A percentile compares a stretch with the other conserved stretches of the same genome.
phyloP scores from a whole-genome alignment of 257 asterid species.

The Solanum pinnatisectum region DNA sequence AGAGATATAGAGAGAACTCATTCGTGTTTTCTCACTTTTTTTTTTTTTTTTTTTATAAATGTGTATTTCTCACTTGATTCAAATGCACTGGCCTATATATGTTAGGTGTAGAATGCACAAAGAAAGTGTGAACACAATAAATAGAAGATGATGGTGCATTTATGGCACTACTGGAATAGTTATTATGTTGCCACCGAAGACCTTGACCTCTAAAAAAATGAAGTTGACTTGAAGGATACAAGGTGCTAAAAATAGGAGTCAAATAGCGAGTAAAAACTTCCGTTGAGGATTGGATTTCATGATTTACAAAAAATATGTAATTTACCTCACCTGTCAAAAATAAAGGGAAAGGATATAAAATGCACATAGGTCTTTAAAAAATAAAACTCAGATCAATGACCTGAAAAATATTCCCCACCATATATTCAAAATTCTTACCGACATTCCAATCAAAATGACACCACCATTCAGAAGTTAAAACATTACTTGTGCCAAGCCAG shows the following conservation, averaged over 20 bases:
- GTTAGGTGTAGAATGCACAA: background rate
- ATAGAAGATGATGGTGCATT: background rate
- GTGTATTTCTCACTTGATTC: background rate
- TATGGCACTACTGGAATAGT: background rate
- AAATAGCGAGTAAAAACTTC: background rate
- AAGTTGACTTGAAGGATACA: background rate
- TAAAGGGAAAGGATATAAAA: background rate
- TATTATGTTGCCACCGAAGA: background rate
- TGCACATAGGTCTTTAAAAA: background rate
- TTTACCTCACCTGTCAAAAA: background rate
- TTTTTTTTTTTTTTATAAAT: no score
- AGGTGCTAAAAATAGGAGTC: background rate
- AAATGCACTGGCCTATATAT: background rate
- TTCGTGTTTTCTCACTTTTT: background rate
- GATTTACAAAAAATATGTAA: background rate
- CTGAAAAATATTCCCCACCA: background rate
- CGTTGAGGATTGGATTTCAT: background rate
- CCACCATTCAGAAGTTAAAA: background rate
- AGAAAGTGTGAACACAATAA: background rate
- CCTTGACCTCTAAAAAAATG: background rate
- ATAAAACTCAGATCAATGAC: background rate
- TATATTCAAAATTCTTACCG: background rate
- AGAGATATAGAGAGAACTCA: background rate
- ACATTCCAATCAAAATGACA: background rate
- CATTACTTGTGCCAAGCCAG: background rate